Evolutionary conservation across 129 eudicot species (phyloP), one percentile per base, ranked within the genome.

Genomic region (Flaveria bidentis): DNA sequence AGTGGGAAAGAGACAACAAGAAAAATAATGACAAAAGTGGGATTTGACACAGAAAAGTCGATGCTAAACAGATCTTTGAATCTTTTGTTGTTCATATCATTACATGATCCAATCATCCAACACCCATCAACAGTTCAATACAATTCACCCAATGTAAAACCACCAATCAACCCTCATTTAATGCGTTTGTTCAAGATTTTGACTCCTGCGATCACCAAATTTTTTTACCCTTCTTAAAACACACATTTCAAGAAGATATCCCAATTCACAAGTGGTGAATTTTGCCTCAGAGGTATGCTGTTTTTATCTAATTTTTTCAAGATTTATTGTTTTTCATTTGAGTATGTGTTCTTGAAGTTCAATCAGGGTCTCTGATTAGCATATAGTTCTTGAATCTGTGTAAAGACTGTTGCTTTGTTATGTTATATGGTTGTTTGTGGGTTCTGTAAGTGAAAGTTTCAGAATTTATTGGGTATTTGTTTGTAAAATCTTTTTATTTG

Each of bases 41-140:
- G 79, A 67, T 41, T 68, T 64, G 83, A 79, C 72, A 79, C 76
- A 80, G 82, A 82, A 84, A 87, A 84, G 84, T 73, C 77, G 80
- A 78, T 79, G 83, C 53, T 28, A 60, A 76, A 64, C 78, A 78
- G 82, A 80, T 85, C 80, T 81, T 85, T 83, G 61, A 26, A 74
- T 69, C 50, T 66, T 8, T 68, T 67, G 75, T 60, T 46, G 26
- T 28, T 68, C 62, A 75, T 68, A 52, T 81, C 77, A 41, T 50
- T 55, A 51, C 57, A 44, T 80, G 77, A 68, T 81, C 80, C 79
- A 80, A 25, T 36, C 22, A 64, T 25, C 44, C 82, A 71, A 66
- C 76, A 15, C 67, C 74, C 20, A 73, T 57, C 45, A 20, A 13
- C 5, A 13, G 26, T 9, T 20, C 30, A 50, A 50, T 15, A 13